These are phyloP conservation scores for Acorus calamus DNA, from an alignment of 106 monocot genomes.

Conservation along the genomic window DNA sequence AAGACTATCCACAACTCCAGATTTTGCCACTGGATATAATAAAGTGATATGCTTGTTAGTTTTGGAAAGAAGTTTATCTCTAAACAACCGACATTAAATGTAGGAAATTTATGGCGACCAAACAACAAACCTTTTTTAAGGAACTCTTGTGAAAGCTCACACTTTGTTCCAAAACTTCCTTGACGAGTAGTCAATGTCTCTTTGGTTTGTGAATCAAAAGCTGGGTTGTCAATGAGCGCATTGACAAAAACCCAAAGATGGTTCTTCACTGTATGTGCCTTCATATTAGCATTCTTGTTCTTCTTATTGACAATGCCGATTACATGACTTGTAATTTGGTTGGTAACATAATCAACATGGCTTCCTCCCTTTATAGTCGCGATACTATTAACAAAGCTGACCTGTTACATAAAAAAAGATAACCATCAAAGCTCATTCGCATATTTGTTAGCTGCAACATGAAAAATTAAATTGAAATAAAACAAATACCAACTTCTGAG, in stretches of 20 bases:
- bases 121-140: slow-evolving; percentile 65
- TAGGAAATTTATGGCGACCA: no score
- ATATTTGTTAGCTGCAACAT: not conserved
- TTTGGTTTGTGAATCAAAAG: slow-evolving; percentile 98
- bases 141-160: slow-evolving; percentile 76
- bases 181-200: slow-evolving; percentile 99
- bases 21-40: slow-evolving; percentile 56
- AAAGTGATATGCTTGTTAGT: no score
- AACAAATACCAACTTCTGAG: not conserved
- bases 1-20: slow-evolving; percentile 60
- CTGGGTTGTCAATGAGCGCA: slow-evolving; percentile 91
- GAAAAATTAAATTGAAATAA: slow-evolving; percentile 1
- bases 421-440: not conserved
- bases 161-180: slow-evolving; percentile 90
- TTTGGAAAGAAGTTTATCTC: no score
- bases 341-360: slow-evolving; percentile 91
- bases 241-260: slow-evolving; percentile 98
- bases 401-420: slow-evolving; percentile 24
- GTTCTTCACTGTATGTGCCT: slow-evolving; percentile 69
- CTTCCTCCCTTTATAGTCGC: slow-evolving; percentile 86
- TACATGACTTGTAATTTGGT: slow-evolving; percentile 65
- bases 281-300: slow-evolving; percentile 90
- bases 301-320: slow-evolving; percentile 77
- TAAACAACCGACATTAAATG: no score
- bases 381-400: slow-evolving; percentile 94